Evolutionary conservation across 2,329 filamentous ascomycete genomes (phyloP), one percentile per base, ranked within the genome.

Genomic region (Arthrobotrys conoides): DNA sequence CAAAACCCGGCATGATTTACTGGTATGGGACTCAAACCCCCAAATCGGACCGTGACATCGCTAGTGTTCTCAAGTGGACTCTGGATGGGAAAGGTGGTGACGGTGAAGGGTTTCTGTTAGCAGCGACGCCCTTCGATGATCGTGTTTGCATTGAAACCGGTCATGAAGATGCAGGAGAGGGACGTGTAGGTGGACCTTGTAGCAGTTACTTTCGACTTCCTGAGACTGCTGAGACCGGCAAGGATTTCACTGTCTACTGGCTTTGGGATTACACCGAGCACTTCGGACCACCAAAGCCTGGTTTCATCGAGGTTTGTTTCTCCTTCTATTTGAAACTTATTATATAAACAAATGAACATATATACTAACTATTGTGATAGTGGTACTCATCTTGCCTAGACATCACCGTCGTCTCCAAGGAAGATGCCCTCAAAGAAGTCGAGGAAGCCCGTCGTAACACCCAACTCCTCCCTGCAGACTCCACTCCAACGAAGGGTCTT

Each of bases 171-270:
- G 83, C 86, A 2, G 87, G 89, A 87, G 24, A 49, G 12, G 61
- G 57, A 38, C 38, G 76, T 16, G 70, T 70, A n/a, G 27, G 84
- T 85, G 55, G 89, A 91, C 82, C 86, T 94, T 98, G 96, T 85
- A 94, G 97, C 84, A 91, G 91, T 41, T 91, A 96, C 83, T 86
- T 97, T 59, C 87, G 90, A 82, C 86, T 99, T 14, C 96, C 96
- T 0, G 83, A 86, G 4, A 88, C 92, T 81, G 86, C 90, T 57
- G 84, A 88, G n/a, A 84, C 87, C 9, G 90, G 90, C 53, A 88
- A 90, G 33, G 87, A 88, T 30, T 93, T 94, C 84, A 95, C 93
- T 2, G 85, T 97, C 65, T 97, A 97, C 87, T 98, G 95, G 95
- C 91, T 97, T 55, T 98, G 96, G 96, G 92, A 97, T 84, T 99